phyloP scores from a whole-genome alignment of 169 alveolate species.

The Blepharisma undulans region DNA sequence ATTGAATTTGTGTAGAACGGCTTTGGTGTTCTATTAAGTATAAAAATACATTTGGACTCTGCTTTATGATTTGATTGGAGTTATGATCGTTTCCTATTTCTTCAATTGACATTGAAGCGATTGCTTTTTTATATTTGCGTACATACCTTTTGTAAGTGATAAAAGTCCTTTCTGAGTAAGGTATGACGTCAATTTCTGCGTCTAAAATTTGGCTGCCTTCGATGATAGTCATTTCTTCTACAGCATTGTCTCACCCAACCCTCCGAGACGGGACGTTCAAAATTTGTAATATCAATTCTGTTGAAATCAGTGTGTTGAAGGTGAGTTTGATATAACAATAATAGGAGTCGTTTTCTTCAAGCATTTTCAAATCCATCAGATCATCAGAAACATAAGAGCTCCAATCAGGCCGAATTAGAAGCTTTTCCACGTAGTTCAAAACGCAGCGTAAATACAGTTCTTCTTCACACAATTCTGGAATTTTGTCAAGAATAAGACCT shows the following conservation, averaged over 20 bases:
- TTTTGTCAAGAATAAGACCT: not conserved
- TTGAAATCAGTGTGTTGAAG: not conserved
- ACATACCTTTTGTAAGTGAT: not conserved
- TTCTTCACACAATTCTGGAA: not conserved
- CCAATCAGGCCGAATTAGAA: not conserved
- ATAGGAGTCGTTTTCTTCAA: not conserved
- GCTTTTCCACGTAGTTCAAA: not conserved
- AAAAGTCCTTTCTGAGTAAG: not conserved
- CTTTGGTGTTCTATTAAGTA: not conserved
- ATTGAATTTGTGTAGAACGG: not conserved
- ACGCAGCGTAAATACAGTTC: not conserved
- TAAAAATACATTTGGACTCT: not conserved
- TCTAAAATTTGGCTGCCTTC: not conserved
- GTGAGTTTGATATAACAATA: not conserved
- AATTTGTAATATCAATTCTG: not conserved
- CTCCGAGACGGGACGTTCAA: not conserved
- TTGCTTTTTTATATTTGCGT: not conserved
- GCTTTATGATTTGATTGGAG: not conserved
- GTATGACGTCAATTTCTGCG: not conserved
- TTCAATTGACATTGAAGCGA: not conserved
- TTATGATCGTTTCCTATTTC: not conserved
- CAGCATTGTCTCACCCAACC: not conserved
- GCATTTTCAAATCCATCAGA: not conserved
- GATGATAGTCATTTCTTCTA: not conserved
- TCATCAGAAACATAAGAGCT: not conserved